Conservation (phyloP, 495 filamentous ascomycete species). For the Lentithecium fluviatile region DNA sequence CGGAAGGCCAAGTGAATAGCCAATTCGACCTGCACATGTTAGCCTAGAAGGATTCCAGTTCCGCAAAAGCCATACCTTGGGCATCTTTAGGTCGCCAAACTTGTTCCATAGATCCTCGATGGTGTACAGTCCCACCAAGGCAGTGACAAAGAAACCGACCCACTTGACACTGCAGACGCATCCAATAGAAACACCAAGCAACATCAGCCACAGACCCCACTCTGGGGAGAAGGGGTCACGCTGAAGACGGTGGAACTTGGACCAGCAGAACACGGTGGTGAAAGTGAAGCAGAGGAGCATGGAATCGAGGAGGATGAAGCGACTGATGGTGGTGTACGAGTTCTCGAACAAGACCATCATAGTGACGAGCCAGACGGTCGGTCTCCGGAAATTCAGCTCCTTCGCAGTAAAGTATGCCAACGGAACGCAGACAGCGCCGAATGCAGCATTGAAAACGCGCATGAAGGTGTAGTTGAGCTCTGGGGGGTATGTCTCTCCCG, state of each 20-base stretch:
- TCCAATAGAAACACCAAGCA: slow-evolving; percentile 91
- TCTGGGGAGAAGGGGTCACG: slow-evolving; percentile 77
- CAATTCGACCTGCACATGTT: slow-evolving; percentile 57
- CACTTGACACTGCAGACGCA: slow-evolving; percentile 98
- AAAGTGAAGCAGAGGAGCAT: slow-evolving; percentile 99
- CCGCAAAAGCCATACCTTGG: slow-evolving; percentile 53
- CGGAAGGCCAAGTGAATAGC: slow-evolving; percentile 76
- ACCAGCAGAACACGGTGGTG: slow-evolving; percentile 93
- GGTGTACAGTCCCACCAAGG: slow-evolving; percentile 92
- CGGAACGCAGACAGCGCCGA: slow-evolving; percentile 88
- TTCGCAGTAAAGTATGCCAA: slow-evolving; percentile 92
- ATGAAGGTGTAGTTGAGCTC: slow-evolving; percentile 98
- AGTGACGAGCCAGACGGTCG: slow-evolving; percentile 90
- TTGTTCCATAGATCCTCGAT: slow-evolving; percentile 98
- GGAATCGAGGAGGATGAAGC: slow-evolving; percentile 95
- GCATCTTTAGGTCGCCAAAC: slow-evolving; percentile 92
- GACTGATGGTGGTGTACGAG: slow-evolving; percentile 96
- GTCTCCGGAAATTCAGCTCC: slow-evolving; percentile 79
- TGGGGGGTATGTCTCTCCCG: slow-evolving; percentile 87
- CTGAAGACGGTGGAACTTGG: slow-evolving; percentile 86
- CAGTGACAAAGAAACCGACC: slow-evolving; percentile 92
- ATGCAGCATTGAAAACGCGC: slow-evolving; percentile 94
- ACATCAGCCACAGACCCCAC: slow-evolving; percentile 89
- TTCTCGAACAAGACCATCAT: slow-evolving; percentile 98
- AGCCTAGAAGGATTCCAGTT: slow-evolving; percentile 29